phyloP scores from a whole-genome alignment of 106 monocot species.

The Phalaenopsis equestris region DNA sequence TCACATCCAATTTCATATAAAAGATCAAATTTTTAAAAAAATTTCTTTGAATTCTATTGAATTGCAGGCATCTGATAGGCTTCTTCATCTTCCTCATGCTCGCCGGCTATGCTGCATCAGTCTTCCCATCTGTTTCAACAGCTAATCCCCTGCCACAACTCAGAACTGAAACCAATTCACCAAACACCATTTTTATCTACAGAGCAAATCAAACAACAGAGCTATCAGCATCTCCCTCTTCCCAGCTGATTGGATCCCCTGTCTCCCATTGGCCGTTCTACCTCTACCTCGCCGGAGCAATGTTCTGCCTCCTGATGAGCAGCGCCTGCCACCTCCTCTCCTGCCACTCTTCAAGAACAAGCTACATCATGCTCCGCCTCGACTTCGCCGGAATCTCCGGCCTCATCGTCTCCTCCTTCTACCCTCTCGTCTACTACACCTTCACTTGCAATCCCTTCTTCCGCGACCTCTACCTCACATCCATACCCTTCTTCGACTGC shows the following conservation, averaged over 20 bases:
- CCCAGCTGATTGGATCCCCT: background rate
- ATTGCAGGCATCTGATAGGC: constrained; percentile 20
- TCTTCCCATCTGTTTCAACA: background rate
- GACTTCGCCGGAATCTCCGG: constrained; percentile 56
- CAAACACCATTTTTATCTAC: background rate
- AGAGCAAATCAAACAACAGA: background rate
- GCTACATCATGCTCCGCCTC: constrained; percentile 41
- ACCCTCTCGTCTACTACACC: constrained; percentile 48
- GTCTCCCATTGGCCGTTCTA: constrained; percentile 41
- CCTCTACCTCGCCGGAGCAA: constrained; percentile 40
- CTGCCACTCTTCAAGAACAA: constrained; percentile 13
- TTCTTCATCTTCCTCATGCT: constrained; percentile 22
- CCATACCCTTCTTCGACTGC: constrained; percentile 41
- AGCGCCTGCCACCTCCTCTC: constrained; percentile 52
- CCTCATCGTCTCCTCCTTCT: constrained; percentile 66
- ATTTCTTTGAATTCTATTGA: too few relatives aligned
- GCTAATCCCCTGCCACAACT: background rate
- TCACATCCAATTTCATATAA: too few relatives aligned
- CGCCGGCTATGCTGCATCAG: background rate
- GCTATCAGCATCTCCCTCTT: too few relatives aligned
- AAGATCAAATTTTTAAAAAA: background rate
- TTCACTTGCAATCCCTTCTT: constrained; percentile 48
- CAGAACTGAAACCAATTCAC: background rate
- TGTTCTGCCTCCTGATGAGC: constrained; percentile 61
- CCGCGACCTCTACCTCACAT: constrained; percentile 36